Percentiles rank a stretch among this genome's conserved stretches.
These are phyloP conservation scores for Penicillium verhagenii DNA, from an alignment of 495 filamentous ascomycete species.

Conservation along the genomic window DNA sequence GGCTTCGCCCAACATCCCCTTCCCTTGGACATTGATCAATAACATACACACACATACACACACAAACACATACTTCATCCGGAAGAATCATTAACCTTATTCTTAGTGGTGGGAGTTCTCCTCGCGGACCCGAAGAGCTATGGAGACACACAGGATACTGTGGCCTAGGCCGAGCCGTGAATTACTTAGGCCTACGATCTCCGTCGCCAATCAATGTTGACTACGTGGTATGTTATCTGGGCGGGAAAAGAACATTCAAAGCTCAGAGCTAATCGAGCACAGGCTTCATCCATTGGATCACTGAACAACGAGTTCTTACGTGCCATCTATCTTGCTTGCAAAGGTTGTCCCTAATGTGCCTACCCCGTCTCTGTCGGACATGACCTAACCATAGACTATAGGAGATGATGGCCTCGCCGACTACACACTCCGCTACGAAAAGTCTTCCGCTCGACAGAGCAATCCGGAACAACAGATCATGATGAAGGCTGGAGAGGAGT, in stretches of 20 bases:
- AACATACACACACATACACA: too few relatives aligned
- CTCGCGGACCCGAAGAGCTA: constrained; percentile 49
- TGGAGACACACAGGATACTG: constrained; percentile 67
- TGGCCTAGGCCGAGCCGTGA: constrained; percentile 63
- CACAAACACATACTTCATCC: too few relatives aligned
- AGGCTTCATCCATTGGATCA: constrained; percentile 78
- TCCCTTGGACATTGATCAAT: too few relatives aligned
- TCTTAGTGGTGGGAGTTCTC: constrained; percentile 54
- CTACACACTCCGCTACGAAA: constrained; percentile 46
- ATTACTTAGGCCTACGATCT: constrained; percentile 52
- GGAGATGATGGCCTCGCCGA: constrained; percentile 61
- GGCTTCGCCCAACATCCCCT: too few relatives aligned
- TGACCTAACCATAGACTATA: constrained; percentile 21
- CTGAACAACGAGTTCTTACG: constrained; percentile 66
- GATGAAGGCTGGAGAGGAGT: constrained; percentile 35
- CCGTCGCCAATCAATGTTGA: constrained; percentile 54
- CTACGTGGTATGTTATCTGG: constrained; percentile 50
- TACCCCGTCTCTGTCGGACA: constrained; percentile 1
- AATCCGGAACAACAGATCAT: constrained; percentile 21
- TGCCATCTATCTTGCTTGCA: constrained; percentile 71
- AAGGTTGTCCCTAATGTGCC: constrained; percentile 49
- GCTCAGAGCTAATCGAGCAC: constrained; percentile 8
- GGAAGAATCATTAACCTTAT: too few relatives aligned
- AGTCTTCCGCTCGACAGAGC: constrained; percentile 18
- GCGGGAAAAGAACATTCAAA: background rate